Evolutionary conservation across 345 rosid species (phyloP), one percentile per base, ranked within the genome.

Genomic region (Microthlaspi erraticum): DNA sequence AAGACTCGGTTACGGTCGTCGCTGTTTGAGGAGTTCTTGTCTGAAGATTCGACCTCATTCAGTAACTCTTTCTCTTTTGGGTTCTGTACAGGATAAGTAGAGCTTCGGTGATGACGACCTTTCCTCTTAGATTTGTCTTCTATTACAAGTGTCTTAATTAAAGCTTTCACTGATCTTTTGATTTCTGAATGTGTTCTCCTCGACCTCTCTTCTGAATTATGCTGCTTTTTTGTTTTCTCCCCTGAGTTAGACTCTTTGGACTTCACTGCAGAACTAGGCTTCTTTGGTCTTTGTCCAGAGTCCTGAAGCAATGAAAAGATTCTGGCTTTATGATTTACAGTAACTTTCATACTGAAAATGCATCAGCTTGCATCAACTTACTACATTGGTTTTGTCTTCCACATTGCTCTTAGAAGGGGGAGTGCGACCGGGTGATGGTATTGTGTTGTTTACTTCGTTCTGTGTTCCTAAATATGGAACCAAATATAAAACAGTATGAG

Each of bases 51-150:
- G 2, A 72, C 6, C 31, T 57, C 79, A 62, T 18, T 74, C 45
- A 49, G 8, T 59, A 85, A 61, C 9, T 71, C 62, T 6, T 52
- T 78, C 50, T 68, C 72, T 46, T 62, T 52, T 68, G 66, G 53
- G 11, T 38, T 76, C 16, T 50, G 78, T 10, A 46, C 70, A n/a
- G 97, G 88, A 66, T 59, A 80, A 32, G 86, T 82, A 10, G 76
- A 75, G 77, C 77, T 83, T 26, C 92, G 48, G 7, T 73, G 87
- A 76, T 85, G 87, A 39, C 55, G 67, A 29, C 84, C 81, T 74
- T 84, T 91, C 82, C 50, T 83, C 72, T 76, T 85, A 29, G 76
- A 66, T 63, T 74, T 76, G 69, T 93, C 97, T 10, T 87, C 93
- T 2, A 48, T 16, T 17, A 86, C 66, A 18, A 86, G 81, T 54